Percentiles rank a stretch among this genome's conserved stretches.
Conservation (phyloP, 495 filamentous ascomycete genomes). For the Apodospora peruviana region DNA sequence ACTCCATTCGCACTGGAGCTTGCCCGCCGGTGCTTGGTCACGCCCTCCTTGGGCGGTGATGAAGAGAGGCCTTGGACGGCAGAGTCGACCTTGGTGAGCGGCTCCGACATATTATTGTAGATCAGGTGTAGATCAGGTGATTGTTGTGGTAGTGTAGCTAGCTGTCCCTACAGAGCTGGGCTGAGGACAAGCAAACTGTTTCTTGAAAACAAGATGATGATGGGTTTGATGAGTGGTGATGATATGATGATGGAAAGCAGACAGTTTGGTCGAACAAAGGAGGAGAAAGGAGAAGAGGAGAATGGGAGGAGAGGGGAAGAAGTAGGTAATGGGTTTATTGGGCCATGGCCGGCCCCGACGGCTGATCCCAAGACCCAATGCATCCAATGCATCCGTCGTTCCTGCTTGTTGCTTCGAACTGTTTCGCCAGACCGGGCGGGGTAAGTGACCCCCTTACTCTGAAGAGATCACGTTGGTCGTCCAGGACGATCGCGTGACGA, state of each 20-base stretch:
- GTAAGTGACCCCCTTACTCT: constrained; percentile 19
- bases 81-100: constrained; percentile 80
- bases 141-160: constrained; percentile 2
- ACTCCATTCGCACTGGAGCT: constrained; percentile 64
- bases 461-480: constrained; percentile 24
- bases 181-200: neutral
- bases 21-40: constrained; percentile 55
- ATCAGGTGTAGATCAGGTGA: constrained; percentile 4
- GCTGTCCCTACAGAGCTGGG: neutral
- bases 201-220: neutral
- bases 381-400: constrained; percentile 12
- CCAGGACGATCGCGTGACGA: constrained; percentile 27
- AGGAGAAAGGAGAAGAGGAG: constrained; percentile 12
- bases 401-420: constrained; percentile 16
- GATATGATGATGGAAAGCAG: constrained; percentile 11
- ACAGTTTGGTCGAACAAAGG: constrained; percentile 20
- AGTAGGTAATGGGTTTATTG: constrained; percentile 1
- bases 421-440: constrained; percentile 34
- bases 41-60: constrained; percentile 60
- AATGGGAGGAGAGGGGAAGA: constrained; percentile 13
- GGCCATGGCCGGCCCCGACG: neutral
- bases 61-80: constrained; percentile 72
- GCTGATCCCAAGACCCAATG: constrained; percentile 1
- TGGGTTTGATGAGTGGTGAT: constrained; percentile 6
- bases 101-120: constrained; percentile 53